Conservation (phyloP, 129 eudicot species). For the Flaveria sonorensis region DNA sequence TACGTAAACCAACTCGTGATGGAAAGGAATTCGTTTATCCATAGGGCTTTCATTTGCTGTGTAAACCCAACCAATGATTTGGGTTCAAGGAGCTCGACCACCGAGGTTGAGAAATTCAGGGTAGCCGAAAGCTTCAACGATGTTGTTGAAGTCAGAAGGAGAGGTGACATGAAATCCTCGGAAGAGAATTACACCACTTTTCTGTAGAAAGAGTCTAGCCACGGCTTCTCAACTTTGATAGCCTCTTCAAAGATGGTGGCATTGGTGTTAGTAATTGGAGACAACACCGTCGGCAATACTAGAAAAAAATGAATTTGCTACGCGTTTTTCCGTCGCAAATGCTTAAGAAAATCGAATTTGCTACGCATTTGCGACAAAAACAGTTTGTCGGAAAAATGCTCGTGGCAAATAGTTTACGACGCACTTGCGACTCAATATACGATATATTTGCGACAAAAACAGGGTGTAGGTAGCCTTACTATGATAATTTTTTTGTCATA, state of each 20-base stretch:
- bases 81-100: constrained; percentile 57
- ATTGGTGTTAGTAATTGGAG: constrained; percentile 33
- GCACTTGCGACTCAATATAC: no score
- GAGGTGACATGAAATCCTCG: constrained; percentile 20
- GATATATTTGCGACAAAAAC: no score
- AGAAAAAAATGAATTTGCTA: no score
- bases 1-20: no score
- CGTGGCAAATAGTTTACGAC: no score
- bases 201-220: constrained; percentile 17
- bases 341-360: no score
- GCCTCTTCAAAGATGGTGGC: not conserved
- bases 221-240: constrained; percentile 4
- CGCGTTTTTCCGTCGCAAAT: no score
- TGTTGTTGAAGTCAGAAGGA: constrained; percentile 26
- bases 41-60: not conserved
- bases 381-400: no score
- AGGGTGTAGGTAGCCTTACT: not conserved
- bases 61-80: constrained; percentile 33
- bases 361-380: no score
- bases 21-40: no score
- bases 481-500: not conserved
- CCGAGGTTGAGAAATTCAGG: constrained; percentile 8
- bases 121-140: not conserved
- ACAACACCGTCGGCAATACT: constrained; percentile 55
- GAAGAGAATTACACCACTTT: constrained; percentile 26